Conservation (phyloP, 768 basidiomycete species). For the Zangia roseola region DNA sequence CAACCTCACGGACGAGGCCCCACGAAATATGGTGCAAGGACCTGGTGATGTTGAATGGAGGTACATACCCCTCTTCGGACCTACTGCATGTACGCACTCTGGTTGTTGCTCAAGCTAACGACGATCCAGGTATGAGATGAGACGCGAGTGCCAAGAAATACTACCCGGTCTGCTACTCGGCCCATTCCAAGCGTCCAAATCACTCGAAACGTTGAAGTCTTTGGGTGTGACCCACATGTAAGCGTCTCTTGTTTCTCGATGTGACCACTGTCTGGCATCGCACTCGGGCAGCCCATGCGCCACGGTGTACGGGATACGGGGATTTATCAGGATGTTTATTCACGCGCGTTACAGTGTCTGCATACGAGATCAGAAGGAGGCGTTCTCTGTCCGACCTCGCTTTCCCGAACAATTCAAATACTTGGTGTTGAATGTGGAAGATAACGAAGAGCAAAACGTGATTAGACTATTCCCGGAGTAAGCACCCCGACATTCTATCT, state of each 20-base stretch:
- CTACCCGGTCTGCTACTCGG: slow-evolving; percentile 79
- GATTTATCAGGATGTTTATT: background rate
- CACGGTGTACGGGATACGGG: background rate
- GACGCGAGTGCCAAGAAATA: slow-evolving; percentile 92
- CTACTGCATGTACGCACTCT: background rate
- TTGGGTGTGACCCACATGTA: slow-evolving; percentile 86
- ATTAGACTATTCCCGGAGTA: slow-evolving; percentile 88
- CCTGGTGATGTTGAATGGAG: slow-evolving; percentile 85
- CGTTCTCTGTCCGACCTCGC: slow-evolving; percentile 84
- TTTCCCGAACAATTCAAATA: slow-evolving; percentile 81
- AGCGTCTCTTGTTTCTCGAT: slow-evolving; percentile 7
- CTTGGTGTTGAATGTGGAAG: slow-evolving; percentile 81
- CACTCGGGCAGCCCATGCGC: no score
- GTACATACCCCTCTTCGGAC: slow-evolving; percentile 36
- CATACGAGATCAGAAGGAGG: slow-evolving; percentile 86
- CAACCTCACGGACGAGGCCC: slow-evolving; percentile 35
- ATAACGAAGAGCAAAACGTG: slow-evolving; percentile 93
- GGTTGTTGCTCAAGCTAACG: slow-evolving; percentile 12
- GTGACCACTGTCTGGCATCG: background rate
- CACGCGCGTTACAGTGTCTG: slow-evolving; percentile 56
- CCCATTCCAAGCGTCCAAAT: slow-evolving; percentile 87
- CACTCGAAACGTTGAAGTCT: slow-evolving; percentile 60
- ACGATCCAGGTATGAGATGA: slow-evolving; percentile 80
- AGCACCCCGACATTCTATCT: slow-evolving; percentile 20
- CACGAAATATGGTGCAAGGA: slow-evolving; percentile 69